Evolutionary conservation across 176 grass and related monocot genomes (phyloP), one percentile per base, ranked within the genome.

Genomic region (bread wheat (Triticum aestivum)): DNA sequence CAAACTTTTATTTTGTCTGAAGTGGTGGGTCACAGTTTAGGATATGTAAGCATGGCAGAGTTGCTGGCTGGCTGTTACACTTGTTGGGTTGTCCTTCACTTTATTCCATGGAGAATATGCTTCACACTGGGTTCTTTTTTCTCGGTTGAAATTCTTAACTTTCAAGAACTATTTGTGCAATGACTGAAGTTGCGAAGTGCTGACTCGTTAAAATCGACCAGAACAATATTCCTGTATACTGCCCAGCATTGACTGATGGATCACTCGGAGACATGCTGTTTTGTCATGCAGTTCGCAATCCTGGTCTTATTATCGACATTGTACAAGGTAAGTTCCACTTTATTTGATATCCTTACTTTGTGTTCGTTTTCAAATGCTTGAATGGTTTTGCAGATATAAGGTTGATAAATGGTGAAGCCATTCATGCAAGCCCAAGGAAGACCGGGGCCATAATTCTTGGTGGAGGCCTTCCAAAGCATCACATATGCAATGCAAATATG

Each of bases 401-500:
- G 32, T 35, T 91, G 69, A 94, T 98, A 83, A 98, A 98, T 88
- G 91, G 93, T 44, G 93, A 98, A 89, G 93, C 93, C n/a, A 86
- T 98, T 82, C 93, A 98, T 82, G 90, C 88, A 38, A 83, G 61
- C 65, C 84, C 73, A 79, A 94, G 93, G 79, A 96, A 94, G 86
- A 98, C 93, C 26, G 96, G 96, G 74, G 87, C 92, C 76, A 98
- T 98, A 82, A 73, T 96, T 85, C 89, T 96, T 62, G 96, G 93
- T 73, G 96, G 96, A 69, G 96, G 96, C 45, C 88, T 96, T 73
- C 93, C 91, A 17, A 98, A 98, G 76, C 96, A 98, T 82, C 96
- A 98, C 73, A 96, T 98, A 85, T 94, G 93, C 82, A 98, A 98
- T 84, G 96, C 96, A 62, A 98, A 98, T 89, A 98, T 98, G 96